These are phyloP conservation scores for Wickerhamiella infanticola DNA, from an alignment of 1,139 yeast species.

Conservation along the genomic window DNA sequence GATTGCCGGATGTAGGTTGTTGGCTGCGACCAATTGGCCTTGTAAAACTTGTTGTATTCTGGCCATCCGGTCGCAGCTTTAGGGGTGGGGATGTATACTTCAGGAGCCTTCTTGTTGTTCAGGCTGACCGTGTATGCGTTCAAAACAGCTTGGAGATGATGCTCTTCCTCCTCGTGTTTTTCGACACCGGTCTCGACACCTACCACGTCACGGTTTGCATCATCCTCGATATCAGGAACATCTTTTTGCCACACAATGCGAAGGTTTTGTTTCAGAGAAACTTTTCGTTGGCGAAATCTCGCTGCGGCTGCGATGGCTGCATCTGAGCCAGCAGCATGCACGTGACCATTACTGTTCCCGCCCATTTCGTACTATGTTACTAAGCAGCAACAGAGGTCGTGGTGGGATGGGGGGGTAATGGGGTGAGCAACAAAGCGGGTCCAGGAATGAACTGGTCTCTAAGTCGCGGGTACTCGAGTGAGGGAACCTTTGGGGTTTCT, in stretches of 20 bases:
- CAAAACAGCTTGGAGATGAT: conserved; percentile 83
- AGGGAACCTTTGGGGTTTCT: too few relatives aligned
- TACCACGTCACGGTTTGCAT: conserved; percentile 68
- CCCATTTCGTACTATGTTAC: background rate
- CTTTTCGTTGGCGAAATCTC: conserved; percentile 77
- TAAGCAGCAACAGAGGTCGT: background rate
- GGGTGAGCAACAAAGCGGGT: too few relatives aligned
- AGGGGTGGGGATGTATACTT: conserved; percentile 89
- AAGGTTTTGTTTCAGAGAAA: conserved; percentile 79
- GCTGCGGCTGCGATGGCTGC: conserved; percentile 2
- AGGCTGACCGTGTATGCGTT: conserved; percentile 58
- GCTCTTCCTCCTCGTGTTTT: conserved; percentile 94
- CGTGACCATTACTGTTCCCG: background rate
- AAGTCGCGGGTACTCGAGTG: too few relatives aligned
- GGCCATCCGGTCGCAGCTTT: conserved; percentile 77
- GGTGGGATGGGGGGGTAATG: too few relatives aligned
- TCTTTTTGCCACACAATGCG: conserved; percentile 66
- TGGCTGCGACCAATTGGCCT: conserved; percentile 54
- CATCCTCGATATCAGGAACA: conserved; percentile 60
- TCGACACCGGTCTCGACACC: conserved; percentile 97
- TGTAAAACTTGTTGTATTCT: conserved; percentile 59
- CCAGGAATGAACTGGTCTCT: too few relatives aligned
- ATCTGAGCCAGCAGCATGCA: background rate
- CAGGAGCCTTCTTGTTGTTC: conserved; percentile 36
- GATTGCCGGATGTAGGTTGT: conserved; percentile 73